phyloP scores from a whole-genome alignment of 2,329 filamentous ascomycete species.

The Pseudocercospora eumusae region DNA sequence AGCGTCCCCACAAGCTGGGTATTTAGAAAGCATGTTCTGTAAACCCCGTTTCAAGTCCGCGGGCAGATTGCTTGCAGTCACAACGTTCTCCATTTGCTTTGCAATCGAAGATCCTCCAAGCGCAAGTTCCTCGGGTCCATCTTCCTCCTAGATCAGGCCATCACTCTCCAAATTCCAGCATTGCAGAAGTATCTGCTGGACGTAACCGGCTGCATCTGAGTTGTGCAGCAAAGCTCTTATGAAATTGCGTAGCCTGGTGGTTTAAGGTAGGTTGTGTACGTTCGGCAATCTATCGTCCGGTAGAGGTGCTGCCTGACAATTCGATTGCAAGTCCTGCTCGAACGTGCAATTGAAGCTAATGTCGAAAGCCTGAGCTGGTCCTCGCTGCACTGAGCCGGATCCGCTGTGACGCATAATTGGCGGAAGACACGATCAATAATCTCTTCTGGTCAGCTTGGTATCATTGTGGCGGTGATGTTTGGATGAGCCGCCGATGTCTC shows the following conservation, averaged over 20 bases:
- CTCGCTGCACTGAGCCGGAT: not conserved
- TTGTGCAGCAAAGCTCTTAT: not conserved
- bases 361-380: constrained; percentile 3
- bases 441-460: not conserved
- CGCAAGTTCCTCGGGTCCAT: not conserved
- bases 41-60: not conserved
- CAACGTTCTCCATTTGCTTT: not conserved
- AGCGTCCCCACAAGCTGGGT: not conserved
- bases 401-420: not conserved
- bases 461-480: not conserved
- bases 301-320: not conserved
- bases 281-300: not conserved
- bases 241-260: too few relatives aligned
- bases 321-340: constrained; percentile 2
- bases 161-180: too few relatives aligned
- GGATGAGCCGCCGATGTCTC: not conserved
- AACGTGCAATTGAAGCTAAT: not conserved
- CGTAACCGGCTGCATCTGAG: not conserved
- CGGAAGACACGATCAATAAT: not conserved
- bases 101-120: not conserved
- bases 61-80: not conserved
- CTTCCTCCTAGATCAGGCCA: not conserved
- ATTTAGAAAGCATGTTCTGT: not conserved
- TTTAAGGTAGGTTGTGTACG: too few relatives aligned
- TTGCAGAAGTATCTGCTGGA: too few relatives aligned